A percentile compares a stretch with the other conserved stretches of the same genome.
phyloP scores from a whole-genome alignment of 2,329 filamentous ascomycete genomes.

The Aspergillus ustus region DNA sequence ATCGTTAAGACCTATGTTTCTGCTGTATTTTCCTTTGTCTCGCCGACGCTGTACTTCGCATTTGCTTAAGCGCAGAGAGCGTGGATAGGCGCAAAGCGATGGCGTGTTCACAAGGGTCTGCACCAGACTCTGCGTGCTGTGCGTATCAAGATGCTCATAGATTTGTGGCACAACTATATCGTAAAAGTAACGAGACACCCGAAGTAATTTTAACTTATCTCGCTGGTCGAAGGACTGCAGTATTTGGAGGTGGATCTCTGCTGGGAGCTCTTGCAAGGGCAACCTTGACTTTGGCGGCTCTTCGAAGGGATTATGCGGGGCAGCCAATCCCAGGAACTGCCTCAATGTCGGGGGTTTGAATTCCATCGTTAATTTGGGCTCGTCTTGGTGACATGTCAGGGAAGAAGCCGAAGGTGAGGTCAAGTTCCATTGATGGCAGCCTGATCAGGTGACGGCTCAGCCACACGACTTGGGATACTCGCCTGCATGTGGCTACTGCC shows the following conservation, averaged over 20 bases:
- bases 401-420: too few relatives aligned
- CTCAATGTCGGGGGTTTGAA: too few relatives aligned
- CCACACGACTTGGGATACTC: too few relatives aligned
- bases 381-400: too few relatives aligned
- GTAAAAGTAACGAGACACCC: not conserved
- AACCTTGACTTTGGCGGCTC: not conserved
- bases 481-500: too few relatives aligned
- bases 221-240: not conserved
- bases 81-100: not conserved
- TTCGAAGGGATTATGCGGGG: too few relatives aligned
- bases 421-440: too few relatives aligned
- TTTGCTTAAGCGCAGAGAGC: not conserved
- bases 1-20: not conserved
- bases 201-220: not conserved
- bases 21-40: not conserved
- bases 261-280: not conserved
- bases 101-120: not conserved
- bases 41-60: not conserved
- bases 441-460: too few relatives aligned
- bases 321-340: too few relatives aligned
- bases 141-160: not conserved
- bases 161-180: not conserved
- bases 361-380: too few relatives aligned
- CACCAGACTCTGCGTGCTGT: not conserved
- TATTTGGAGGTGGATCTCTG: not conserved